These are phyloP conservation scores for Blastocystis sp. DNA, from an alignment of 352 stramenopile species.

Conservation along the genomic window DNA sequence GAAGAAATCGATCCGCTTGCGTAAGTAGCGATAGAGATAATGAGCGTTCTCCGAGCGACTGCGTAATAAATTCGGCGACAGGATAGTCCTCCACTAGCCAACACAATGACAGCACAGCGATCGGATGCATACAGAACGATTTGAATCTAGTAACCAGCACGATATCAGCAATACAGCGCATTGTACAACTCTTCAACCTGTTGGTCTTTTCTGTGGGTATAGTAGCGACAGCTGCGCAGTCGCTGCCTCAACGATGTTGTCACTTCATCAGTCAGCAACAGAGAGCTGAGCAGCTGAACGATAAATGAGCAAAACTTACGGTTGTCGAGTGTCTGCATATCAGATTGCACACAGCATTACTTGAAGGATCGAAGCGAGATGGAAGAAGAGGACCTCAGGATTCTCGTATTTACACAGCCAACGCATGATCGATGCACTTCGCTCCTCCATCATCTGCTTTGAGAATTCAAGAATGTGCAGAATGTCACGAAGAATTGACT, in stretches of 20 bases:
- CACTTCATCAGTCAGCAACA: slow-evolving; percentile 93
- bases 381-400: slow-evolving; percentile 92
- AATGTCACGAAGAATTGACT: slow-evolving; percentile 53
- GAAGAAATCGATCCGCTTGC: slow-evolving; percentile 98
- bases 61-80: slow-evolving; percentile 86
- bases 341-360: slow-evolving; percentile 66
- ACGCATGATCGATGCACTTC: slow-evolving; percentile 92
- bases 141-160: slow-evolving; percentile 65
- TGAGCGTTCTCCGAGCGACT: slow-evolving; percentile 88
- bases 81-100: slow-evolving; percentile 94
- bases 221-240: slow-evolving; percentile 64
- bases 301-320: slow-evolving; percentile 93
- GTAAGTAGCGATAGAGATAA: slow-evolving; percentile 94
- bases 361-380: slow-evolving; percentile 87
- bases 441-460: slow-evolving; percentile 76
- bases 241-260: slow-evolving; percentile 74
- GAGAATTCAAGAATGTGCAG: slow-evolving; percentile 5
- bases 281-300: slow-evolving; percentile 96
- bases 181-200: slow-evolving; percentile 72
- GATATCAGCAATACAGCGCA: slow-evolving; percentile 71
- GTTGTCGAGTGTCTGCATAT: slow-evolving; percentile 68
- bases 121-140: slow-evolving; percentile 94
- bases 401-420: slow-evolving; percentile 94
- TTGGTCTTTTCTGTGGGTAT: neutral
- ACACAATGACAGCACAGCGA: slow-evolving; percentile 82